These are phyloP conservation scores for Candida tropicalis DNA, from an alignment of 1,139 yeast species.

Conservation along the genomic window DNA sequence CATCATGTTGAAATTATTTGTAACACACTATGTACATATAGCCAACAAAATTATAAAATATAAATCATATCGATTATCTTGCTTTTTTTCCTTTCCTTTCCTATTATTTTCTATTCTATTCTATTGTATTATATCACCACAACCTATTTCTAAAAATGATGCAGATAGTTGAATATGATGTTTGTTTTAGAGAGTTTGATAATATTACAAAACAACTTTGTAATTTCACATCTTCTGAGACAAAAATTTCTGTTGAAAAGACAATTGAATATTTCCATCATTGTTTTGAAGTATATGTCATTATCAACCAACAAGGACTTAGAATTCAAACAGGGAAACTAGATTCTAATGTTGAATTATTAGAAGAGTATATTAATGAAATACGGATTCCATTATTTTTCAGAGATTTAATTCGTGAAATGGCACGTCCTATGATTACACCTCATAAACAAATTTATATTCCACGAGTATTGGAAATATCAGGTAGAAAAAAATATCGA, in stretches of 20 bases:
- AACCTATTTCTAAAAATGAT: background rate
- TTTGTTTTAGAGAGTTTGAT: conserved; percentile 10
- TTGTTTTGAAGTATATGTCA: conserved; percentile 9
- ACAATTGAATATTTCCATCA: conserved; percentile 9
- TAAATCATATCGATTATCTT: too few species aligned
- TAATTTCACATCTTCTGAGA: background rate
- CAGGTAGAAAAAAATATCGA: background rate
- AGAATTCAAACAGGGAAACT: background rate
- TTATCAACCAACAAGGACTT: conserved; percentile 13
- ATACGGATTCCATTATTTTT: conserved; percentile 9
- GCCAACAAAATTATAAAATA: too few species aligned
- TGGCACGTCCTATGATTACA: conserved; percentile 12
- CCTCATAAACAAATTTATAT: conserved; percentile 6
- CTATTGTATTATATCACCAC: background rate
- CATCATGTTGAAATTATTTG: too few species aligned
- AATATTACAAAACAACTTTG: conserved; percentile 5
- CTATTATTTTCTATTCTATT: too few species aligned
- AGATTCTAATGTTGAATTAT: conserved; percentile 5
- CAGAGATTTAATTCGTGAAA: conserved; percentile 13
- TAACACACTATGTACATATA: too few species aligned
- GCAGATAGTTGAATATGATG: conserved; percentile 8
- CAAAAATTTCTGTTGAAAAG: background rate
- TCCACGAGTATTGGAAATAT: conserved; percentile 5
- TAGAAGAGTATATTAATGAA: conserved; percentile 3
- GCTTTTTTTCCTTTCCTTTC: too few species aligned